Evolutionary conservation across 164 flowering plant genomes (phyloP), one percentile per base, ranked within the genome.

Genomic region (Macadamia integrifolia): DNA sequence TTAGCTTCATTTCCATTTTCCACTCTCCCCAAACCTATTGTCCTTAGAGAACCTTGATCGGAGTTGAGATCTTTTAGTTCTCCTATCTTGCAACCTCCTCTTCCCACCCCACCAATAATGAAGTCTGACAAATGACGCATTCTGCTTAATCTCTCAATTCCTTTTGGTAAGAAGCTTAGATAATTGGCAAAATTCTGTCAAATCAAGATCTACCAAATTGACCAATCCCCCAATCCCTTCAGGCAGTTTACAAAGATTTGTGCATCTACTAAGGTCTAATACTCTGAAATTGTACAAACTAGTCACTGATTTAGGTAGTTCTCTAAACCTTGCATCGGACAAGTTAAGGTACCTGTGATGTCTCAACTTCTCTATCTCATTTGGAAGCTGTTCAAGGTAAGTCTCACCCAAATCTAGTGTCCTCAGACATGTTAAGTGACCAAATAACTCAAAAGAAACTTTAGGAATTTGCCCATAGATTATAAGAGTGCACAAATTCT

Each of bases 131-230:
- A 12, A 4, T 44, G 60, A 3, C 13, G 43, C 40, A 71, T 65
- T 8, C 13, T 15, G 11, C 61, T 53, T 40, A 65, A 28, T 61
- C 30, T 52, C 9, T 9, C 46, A 9, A 43, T 43, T 43, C 46
- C 46, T 9, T 43, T 4, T 43, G 46, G 46, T 43, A 43, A 43
- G 46, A 4, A 43, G 46, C 46, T 43, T 43, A 43, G 46, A n/a
- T n/a, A n/a, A n/a, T 9, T 43, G 9, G 4, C 9, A 9, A 4
- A 43, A 43, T n/a, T n/a, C 46, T 9, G 46, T 43, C 46, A 43
- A 43, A 9, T 9, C 9, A 44, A 71, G 69, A 65, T 71, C 65
- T 60, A 68, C 49, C 32, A 65, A 60, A n/a, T 30, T 60, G 13
- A 50, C 23, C 48, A 71, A 12, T 58, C 49, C 65, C 29, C 18